Evolutionary conservation across 164 flowering plant species (phyloP).

Genomic region (Sextonia rubra): DNA sequence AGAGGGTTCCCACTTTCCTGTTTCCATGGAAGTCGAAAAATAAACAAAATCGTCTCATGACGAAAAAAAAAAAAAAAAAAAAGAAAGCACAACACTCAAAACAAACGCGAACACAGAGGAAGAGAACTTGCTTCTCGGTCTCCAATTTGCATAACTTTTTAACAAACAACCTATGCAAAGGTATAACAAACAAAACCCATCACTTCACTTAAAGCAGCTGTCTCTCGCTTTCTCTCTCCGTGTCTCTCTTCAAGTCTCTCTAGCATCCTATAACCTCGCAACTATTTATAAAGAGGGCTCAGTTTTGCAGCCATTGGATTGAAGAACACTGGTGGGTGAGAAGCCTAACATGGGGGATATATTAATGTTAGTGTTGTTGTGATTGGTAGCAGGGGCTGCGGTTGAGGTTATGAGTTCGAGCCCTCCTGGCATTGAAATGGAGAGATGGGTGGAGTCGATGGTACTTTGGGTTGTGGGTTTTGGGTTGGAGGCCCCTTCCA

Average conservation of each 20-base stretch:
- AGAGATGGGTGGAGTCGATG: conserved; percentile 15
- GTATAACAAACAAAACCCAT: neutral
- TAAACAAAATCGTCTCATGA: too few species aligned
- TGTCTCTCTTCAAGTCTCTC: neutral
- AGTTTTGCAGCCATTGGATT: conserved; percentile 18
- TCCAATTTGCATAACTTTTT: too few species aligned
- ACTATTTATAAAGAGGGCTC: conserved; percentile 11
- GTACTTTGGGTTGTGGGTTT: neutral
- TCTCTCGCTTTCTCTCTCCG: too few species aligned
- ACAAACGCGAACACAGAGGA: too few species aligned
- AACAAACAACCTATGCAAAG: neutral
- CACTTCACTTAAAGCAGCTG: too few species aligned
- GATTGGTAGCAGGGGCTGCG: neutral
- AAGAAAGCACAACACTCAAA: too few species aligned
- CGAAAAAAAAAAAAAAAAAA: too few species aligned
- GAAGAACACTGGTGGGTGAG: conserved; percentile 48
- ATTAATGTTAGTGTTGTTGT: neutral
- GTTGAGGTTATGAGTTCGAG: conserved; percentile 21
- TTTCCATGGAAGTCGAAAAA: too few species aligned
- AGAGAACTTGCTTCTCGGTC: too few species aligned
- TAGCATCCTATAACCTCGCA: neutral
- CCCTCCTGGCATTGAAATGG: conserved; percentile 17
- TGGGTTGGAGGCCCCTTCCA: conserved; percentile 37
- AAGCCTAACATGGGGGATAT: conserved; percentile 23
- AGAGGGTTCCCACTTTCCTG: too few species aligned